These are phyloP conservation scores for Jasminum sambac DNA, from an alignment of 257 asterid genomes.

Conservation along the genomic window DNA sequence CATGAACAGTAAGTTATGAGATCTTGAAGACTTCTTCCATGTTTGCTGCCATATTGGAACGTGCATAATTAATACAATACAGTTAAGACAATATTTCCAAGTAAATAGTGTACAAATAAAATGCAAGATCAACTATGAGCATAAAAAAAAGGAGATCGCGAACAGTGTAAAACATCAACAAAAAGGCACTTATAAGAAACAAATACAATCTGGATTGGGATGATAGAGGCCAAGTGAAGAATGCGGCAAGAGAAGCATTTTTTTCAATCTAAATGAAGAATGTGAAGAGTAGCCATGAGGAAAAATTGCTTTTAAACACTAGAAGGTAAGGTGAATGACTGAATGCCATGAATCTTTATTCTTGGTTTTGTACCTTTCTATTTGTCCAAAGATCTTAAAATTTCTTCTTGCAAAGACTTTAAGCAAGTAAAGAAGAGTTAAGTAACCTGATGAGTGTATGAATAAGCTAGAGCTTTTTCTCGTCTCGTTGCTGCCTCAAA, in stretches of 20 bases:
- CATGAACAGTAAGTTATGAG: constrained; percentile 77
- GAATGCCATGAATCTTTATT: too few relatives aligned
- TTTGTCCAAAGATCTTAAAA: neutral
- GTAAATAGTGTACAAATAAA: neutral
- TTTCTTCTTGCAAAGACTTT: neutral
- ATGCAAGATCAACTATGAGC: neutral
- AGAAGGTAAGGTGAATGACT: neutral
- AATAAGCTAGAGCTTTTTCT: constrained; percentile 93
- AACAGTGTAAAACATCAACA: neutral
- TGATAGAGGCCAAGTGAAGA: neutral
- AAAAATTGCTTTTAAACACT: neutral
- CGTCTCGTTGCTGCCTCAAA: constrained; percentile 87
- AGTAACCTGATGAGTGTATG: constrained; percentile 88
- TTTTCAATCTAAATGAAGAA: neutral
- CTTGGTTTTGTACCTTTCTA: neutral
- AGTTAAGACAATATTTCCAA: neutral
- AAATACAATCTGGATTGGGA: neutral
- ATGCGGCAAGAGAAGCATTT: neutral
- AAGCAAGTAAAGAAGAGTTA: constrained; percentile 5
- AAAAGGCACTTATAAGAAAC: neutral
- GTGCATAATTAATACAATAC: constrained; percentile 12
- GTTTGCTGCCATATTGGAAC: constrained; percentile 60
- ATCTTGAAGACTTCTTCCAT: constrained; percentile 78
- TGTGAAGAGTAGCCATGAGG: neutral
- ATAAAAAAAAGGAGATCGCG: neutral